Conservation (phyloP, 768 basidiomycete genomes). For the Trametes maxima region DNA sequence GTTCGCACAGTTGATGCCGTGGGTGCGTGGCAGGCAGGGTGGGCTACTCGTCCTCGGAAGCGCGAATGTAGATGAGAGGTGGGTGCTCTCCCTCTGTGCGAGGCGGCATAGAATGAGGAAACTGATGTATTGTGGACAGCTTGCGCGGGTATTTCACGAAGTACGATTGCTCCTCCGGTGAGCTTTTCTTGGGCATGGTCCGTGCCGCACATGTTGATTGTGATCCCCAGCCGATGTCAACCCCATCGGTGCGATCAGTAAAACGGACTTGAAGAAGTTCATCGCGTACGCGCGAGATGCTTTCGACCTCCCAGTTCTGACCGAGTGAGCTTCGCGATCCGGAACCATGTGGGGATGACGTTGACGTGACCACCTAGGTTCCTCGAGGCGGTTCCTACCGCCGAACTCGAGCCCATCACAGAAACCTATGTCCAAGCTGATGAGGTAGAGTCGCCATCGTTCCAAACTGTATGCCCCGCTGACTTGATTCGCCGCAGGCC, state of each 20-base stretch:
- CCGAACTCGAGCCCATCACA: conserved; percentile 94
- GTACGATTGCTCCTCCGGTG: conserved; percentile 93
- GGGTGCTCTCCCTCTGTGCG: not conserved
- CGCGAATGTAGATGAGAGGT: conserved; percentile 99
- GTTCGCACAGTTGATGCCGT: conserved; percentile 94
- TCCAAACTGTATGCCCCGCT: not conserved
- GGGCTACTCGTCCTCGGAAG: conserved; percentile 95
- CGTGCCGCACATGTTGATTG: not conserved
- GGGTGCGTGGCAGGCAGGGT: conserved; percentile 82
- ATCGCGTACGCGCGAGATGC: conserved; percentile 79
- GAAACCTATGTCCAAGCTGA: conserved; percentile 94
- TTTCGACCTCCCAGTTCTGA: conserved; percentile 85
- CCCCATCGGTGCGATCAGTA: conserved; percentile 97
- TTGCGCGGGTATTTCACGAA: conserved; percentile 96
- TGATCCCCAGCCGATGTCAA: conserved; percentile 82
- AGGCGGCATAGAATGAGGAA: not conserved
- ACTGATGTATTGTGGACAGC: conserved; percentile 42
- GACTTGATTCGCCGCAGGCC: conserved; percentile 65
- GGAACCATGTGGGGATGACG: not conserved
- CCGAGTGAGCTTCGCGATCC: conserved; percentile 48
- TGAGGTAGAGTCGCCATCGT: conserved; percentile 56
- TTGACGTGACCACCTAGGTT: conserved; percentile 57
- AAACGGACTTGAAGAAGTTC: conserved; percentile 95
- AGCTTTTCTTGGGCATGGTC: conserved; percentile 9
- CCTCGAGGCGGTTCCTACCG: conserved; percentile 88